phyloP scores from a whole-genome alignment of 129 eudicot genomes.

The Tanacetum coccineum region DNA sequence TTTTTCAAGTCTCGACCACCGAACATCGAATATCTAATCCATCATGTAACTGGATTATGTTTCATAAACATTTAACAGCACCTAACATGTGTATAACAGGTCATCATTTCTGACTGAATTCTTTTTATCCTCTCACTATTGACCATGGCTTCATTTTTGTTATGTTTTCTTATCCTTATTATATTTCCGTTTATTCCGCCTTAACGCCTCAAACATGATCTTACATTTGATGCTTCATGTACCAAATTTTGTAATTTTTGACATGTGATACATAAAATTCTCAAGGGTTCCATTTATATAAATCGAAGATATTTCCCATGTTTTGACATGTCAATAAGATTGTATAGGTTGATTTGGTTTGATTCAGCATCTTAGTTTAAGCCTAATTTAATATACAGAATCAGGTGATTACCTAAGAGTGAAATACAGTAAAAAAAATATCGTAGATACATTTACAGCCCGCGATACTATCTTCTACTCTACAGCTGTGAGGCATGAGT shows the following conservation, averaged over 20 bases:
- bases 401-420: too few relatives aligned
- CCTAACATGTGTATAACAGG: constrained; percentile 29
- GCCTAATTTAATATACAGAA: not conserved
- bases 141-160: constrained; percentile 1
- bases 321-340: not conserved
- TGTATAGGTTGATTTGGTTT: not conserved
- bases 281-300: not conserved
- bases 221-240: constrained; percentile 21
- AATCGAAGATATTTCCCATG: not conserved
- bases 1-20: constrained; percentile 41
- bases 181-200: not conserved
- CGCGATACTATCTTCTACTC: not conserved
- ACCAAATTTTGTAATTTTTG: constrained; percentile 11
- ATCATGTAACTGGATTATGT: constrained; percentile 25
- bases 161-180: too few relatives aligned
- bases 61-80: constrained; percentile 22
- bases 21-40: constrained; percentile 32
- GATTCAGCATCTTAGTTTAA: constrained; percentile 8
- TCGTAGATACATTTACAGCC: too few relatives aligned
- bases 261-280: constrained; percentile 13
- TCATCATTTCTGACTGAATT: constrained; percentile 16
- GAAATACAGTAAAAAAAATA: too few relatives aligned
- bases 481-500: not conserved
- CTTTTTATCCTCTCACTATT: constrained; percentile 23
- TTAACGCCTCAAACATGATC: constrained; percentile 12